Evolutionary conservation across 1,139 yeast species (phyloP), one percentile per base, ranked within the genome.

Genomic region (Hemisphaericaspora xylanilytica): DNA sequence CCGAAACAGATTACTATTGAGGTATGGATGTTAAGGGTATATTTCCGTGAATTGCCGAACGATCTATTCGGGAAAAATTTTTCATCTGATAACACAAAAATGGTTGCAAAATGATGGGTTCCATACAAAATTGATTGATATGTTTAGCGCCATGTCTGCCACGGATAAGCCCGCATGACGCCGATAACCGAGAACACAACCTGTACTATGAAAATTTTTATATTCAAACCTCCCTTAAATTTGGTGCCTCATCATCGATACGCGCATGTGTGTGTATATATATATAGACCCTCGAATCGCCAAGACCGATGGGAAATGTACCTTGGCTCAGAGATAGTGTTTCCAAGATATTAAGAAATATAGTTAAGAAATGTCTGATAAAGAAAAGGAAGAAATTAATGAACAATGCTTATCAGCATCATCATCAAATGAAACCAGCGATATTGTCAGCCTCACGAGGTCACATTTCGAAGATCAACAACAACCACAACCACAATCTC

Each of bases 381-480:
- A 40, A 32, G 36, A 41, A 16, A 45, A 45, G 28, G 40, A 38
- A 21, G 40, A 47, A 13, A 26, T 40, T 26, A 40, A 40, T 29
- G 14, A 28, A 24, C 43, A 43, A 12, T 42, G 41, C 9, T 29
- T 47, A 30, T 38, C 45, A 2, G 36, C 42, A 10, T 41, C 52
- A 1, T 40, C 51, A 11, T 42, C 50, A 17, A 37, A 38, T 18
- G 33, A 38, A 18, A 27, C 39, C 9, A 21, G 28, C 22, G 38
- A 36, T 16, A 32, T 42, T 24, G 35, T 54, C 8, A 50, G 53
- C 17, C 48, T 53, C 34, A 54, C 57, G 1, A 26, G 18, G 24
- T 39, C 47, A 3, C 36, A 40, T 25, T 45, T 38, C 32, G 45
- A 43, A 24, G 38, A 36, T 13, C 38, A 21, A n/a, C 35, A 33